Evolutionary conservation across 208 protist species (phyloP).

Genomic region (Wallacemonas collosoma): DNA sequence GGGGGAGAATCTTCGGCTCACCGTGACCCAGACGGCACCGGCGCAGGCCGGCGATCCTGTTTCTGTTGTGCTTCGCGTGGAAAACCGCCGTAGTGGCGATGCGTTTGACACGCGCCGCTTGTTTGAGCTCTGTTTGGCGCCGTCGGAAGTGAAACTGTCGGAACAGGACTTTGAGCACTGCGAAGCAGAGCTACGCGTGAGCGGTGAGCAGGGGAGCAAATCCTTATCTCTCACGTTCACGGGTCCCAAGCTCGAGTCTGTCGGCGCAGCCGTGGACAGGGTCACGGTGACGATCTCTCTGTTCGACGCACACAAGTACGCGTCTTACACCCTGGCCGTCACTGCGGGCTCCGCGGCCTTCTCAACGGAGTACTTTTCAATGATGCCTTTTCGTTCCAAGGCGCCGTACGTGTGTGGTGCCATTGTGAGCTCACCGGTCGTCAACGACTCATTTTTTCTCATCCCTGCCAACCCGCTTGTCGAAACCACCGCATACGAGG

Average conservation of each 20-base stretch:
- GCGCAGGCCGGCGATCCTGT: neutral
- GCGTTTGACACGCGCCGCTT: slow-evolving; percentile 4
- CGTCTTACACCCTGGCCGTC: slow-evolving; percentile 4
- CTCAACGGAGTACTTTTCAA: slow-evolving; percentile 9
- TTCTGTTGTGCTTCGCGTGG: neutral
- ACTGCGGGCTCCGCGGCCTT: neutral
- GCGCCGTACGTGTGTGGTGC: slow-evolving; percentile 6
- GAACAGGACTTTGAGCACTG: slow-evolving; percentile 8
- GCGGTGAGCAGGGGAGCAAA: neutral
- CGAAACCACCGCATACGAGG: slow-evolving; percentile 7
- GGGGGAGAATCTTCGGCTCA: neutral
- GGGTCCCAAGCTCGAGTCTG: neutral
- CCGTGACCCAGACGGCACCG: neutral
- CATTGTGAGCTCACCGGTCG: slow-evolving; percentile 8
- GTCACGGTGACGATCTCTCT: neutral
- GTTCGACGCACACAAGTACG: slow-evolving; percentile 5
- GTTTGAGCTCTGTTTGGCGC: slow-evolving; percentile 6
- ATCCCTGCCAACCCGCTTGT: slow-evolving; percentile 3
- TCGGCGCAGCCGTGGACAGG: neutral
- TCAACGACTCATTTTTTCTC: slow-evolving; percentile 10
- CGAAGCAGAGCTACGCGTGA: neutral
- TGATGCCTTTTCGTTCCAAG: slow-evolving; percentile 10
- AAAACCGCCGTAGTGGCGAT: slow-evolving; percentile 1
- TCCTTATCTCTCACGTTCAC: slow-evolving; percentile 1
- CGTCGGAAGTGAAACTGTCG: neutral